Conservation (phyloP, 2,329 filamentous ascomycete genomes). For the Phoma sp. region DNA sequence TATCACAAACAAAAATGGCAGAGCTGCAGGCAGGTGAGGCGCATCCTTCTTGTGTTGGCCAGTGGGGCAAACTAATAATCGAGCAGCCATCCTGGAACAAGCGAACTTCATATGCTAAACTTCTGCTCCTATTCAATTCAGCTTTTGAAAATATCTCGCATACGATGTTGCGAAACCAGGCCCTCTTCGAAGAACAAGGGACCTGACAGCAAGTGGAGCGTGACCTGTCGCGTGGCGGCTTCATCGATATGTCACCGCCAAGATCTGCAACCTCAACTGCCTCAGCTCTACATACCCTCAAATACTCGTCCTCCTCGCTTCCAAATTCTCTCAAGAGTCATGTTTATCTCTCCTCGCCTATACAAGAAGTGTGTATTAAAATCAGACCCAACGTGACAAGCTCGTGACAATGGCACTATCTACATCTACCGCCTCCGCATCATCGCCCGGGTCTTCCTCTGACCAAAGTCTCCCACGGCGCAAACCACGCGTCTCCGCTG, state of each 20-base stretch:
- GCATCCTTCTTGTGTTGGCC: no score
- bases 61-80: no score
- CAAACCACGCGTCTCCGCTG: slow-evolving; percentile 37
- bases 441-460: slow-evolving; percentile 17
- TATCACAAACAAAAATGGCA: not conserved
- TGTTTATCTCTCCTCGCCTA: not conserved
- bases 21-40: no score
- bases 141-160: no score
- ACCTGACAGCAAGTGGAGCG: not conserved
- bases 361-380: not conserved
- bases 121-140: no score
- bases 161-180: not conserved
- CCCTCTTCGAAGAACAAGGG: not conserved
- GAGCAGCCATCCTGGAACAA: no score
- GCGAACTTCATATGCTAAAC: no score
- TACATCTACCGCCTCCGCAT: slow-evolving; percentile 8
- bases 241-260: slow-evolving; percentile 21
- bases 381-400: not conserved
- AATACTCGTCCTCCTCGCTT: not conserved
- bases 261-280: slow-evolving; percentile 23
- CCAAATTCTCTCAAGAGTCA: not conserved
- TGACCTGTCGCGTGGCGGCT: not conserved
- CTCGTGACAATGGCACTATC: slow-evolving; percentile 6
- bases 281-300: slow-evolving; percentile 11
- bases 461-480: slow-evolving; percentile 18